A percentile compares a stretch with the other conserved stretches of the same genome.
Conservation (phyloP, 179 eudicot species). For the Corrigiola litoralis region DNA sequence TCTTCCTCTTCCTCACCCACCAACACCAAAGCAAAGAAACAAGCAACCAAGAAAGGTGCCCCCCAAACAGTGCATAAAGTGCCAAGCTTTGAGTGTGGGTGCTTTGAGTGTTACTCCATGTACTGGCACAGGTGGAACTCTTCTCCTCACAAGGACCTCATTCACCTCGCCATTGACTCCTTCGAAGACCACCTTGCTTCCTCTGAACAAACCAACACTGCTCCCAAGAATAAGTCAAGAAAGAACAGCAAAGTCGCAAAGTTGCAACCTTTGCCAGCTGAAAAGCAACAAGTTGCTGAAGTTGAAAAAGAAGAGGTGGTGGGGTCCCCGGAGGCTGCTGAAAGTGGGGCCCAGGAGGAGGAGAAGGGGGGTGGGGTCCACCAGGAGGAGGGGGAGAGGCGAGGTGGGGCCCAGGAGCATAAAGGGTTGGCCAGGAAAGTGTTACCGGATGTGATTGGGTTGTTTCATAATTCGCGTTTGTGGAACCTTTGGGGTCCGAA, state of each 20-base stretch:
- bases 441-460: conserved; percentile 81
- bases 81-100: conserved; percentile 51
- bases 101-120: conserved; percentile 60
- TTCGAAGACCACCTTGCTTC: conserved; percentile 51
- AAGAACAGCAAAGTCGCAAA: conserved; percentile 22
- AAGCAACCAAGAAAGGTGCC: no score
- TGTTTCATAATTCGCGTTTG: conserved; percentile 75
- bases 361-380: conserved; percentile 6
- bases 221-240: not conserved
- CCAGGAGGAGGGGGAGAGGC: conserved; percentile 2
- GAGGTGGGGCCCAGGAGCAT: conserved; percentile 24
- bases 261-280: no score
- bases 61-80: conserved; percentile 29
- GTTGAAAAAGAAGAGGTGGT: conserved; percentile 3
- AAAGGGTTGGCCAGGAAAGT: conserved; percentile 71
- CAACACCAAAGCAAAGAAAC: not conserved
- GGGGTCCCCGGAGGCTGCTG: conserved; percentile 11
- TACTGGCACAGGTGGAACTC: conserved; percentile 76
- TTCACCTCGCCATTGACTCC: conserved; percentile 69
- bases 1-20: conserved; percentile 2
- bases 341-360: conserved; percentile 8
- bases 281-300: not conserved
- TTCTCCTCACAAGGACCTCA: conserved; percentile 59
- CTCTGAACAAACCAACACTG: conserved; percentile 25
- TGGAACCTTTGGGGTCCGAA: conserved; percentile 91